Evolutionary conservation across 208 protist genomes (phyloP).

Genomic region (Trypanosoma cruzi): DNA sequence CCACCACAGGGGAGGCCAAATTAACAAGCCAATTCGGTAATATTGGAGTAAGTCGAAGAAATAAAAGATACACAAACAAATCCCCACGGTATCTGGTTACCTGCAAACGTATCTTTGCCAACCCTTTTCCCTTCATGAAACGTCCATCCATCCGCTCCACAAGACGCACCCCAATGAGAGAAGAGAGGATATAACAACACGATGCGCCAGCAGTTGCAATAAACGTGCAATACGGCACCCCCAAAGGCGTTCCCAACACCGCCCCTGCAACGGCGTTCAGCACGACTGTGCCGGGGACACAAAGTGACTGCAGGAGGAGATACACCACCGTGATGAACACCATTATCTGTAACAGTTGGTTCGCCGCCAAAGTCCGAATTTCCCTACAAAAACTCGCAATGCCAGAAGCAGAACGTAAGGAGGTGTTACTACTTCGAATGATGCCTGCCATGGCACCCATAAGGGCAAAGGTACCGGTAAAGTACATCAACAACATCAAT

Average conservation of each 20-base stretch:
- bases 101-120: conserved; percentile 58
- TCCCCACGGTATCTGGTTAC: conserved; percentile 61
- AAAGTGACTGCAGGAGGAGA: conserved; percentile 85
- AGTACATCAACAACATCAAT: conserved; percentile 30
- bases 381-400: conserved; percentile 47
- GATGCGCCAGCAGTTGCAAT: conserved; percentile 63
- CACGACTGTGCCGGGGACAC: conserved; percentile 88
- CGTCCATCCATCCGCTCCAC: conserved; percentile 42
- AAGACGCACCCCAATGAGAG: conserved; percentile 40
- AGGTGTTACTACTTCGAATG: conserved; percentile 28
- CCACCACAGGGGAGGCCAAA: conserved; percentile 80
- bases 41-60: conserved; percentile 91
- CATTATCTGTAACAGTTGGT: conserved; percentile 40
- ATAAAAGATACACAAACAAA: conserved; percentile 90
- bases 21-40: conserved; percentile 96
- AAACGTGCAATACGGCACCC: conserved; percentile 62
- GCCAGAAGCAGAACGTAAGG: conserved; percentile 39
- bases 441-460: conserved; percentile 31
- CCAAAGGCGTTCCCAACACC: conserved; percentile 68
- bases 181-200: conserved; percentile 54
- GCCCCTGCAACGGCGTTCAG: conserved; percentile 83
- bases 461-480: conserved; percentile 41
- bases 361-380: conserved; percentile 27
- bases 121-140: conserved; percentile 58
- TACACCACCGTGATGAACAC: conserved; percentile 56